Conservation (phyloP, 2,329 filamentous ascomycete genomes). For the Fusarium protoensiforme region DNA sequence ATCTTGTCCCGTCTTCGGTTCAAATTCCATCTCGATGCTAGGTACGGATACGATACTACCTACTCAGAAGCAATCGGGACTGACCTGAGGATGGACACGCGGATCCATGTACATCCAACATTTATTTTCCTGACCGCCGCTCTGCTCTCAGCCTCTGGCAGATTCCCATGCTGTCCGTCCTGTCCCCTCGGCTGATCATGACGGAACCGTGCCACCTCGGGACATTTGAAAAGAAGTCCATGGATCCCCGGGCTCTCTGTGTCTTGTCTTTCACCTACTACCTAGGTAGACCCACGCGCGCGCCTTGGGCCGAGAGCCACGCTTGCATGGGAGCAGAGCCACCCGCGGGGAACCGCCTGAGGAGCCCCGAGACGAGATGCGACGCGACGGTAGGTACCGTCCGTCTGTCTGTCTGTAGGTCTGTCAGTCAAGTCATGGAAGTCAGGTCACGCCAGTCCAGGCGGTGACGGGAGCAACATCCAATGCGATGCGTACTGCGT, state of each 20-base stretch:
- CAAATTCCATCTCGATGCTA: slow-evolving; percentile 22
- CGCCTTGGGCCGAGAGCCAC: not conserved
- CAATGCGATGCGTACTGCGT: not conserved
- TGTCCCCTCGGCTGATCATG: slow-evolving; percentile 39
- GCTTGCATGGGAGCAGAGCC: not conserved
- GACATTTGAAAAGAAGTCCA: slow-evolving; percentile 9
- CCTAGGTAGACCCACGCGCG: not conserved
- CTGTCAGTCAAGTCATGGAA: not conserved
- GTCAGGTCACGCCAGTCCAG: slow-evolving; percentile 24
- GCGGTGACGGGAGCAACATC: not conserved
- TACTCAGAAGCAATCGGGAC: not conserved
- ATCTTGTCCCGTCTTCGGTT: slow-evolving; percentile 9
- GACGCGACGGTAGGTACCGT: slow-evolving; percentile 3
- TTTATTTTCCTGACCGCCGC: not conserved
- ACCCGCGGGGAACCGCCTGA: slow-evolving; percentile 35
- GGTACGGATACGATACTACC: not conserved
- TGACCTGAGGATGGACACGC: not conserved
- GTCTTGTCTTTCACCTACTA: not conserved
- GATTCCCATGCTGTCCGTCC: slow-evolving; percentile 13
- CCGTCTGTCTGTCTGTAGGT: not conserved
- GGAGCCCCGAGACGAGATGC: slow-evolving; percentile 37
- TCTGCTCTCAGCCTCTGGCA: not conserved
- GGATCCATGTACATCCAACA: not conserved
- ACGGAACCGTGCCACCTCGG: slow-evolving; percentile 30
- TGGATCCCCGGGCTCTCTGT: not conserved